phyloP scores from a whole-genome alignment of 192 early-diverging fungal genomes.

The Neocallimastix lanati region DNA sequence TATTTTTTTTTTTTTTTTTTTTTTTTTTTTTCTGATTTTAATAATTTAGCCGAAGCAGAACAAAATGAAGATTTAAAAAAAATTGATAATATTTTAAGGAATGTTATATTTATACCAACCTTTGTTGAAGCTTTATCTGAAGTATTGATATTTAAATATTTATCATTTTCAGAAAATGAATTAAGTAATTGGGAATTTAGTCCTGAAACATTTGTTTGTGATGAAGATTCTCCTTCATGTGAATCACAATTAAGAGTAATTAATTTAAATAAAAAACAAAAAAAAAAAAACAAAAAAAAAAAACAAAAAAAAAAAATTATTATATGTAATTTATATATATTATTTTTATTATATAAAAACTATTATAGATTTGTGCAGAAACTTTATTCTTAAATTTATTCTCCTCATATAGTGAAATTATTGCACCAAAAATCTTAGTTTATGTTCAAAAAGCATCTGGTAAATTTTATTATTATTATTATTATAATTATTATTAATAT shows the following conservation, averaged over 20 bases:
- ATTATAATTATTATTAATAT: too few relatives aligned
- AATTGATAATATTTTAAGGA: constrained; percentile 32
- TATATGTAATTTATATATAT: too few relatives aligned
- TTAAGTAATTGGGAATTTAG: constrained; percentile 61
- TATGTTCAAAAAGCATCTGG: constrained; percentile 34
- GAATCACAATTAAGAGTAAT: constrained; percentile 52
- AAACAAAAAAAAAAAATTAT: too few relatives aligned
- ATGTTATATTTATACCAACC: constrained; percentile 43
- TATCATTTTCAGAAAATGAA: constrained; percentile 50
- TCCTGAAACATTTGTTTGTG: constrained; percentile 68
- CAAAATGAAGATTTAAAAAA: constrained; percentile 24
- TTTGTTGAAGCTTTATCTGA: constrained; percentile 47
- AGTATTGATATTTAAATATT: constrained; percentile 51
- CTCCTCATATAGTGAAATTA: constrained; percentile 30
- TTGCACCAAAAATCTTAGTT: constrained; percentile 41
- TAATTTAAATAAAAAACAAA: too few relatives aligned
- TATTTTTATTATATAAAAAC: too few relatives aligned
- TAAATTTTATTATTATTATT: too few relatives aligned
- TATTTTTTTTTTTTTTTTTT: too few relatives aligned
- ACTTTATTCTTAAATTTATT: constrained; percentile 64
- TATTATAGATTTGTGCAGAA: constrained; percentile 68
- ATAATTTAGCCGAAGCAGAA: constrained; percentile 11
- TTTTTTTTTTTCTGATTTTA: too few relatives aligned
- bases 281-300: too few relatives aligned
- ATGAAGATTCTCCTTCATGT: constrained; percentile 72